Conservation (phyloP, 164 flowering plant species). For the Stephania japonica region DNA sequence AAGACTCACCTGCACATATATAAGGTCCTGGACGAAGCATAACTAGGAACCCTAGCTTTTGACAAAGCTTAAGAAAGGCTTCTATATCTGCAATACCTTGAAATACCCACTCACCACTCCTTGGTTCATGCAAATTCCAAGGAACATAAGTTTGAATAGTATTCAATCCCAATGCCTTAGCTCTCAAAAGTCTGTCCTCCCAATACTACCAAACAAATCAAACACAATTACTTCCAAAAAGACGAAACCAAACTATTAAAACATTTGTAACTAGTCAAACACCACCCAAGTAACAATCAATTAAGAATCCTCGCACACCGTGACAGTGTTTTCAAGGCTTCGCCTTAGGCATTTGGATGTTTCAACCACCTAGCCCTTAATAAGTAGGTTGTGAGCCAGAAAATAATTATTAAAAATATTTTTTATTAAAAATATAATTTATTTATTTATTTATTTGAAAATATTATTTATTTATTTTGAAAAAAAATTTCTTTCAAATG, state of each 20-base stretch:
- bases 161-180: conserved; percentile 93
- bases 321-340: too few relatives aligned
- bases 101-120: conserved; percentile 54
- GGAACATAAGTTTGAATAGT: conserved; percentile 96
- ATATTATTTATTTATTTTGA: too few relatives aligned
- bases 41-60: conserved; percentile 71
- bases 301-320: background rate
- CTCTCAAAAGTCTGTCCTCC: conserved; percentile 91
- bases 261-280: background rate
- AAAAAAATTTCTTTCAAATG: too few relatives aligned
- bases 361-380: too few relatives aligned
- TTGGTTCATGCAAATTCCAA: conserved; percentile 95
- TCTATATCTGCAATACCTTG: conserved; percentile 77
- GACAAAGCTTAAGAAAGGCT: conserved; percentile 70
- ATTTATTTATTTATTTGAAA: too few relatives aligned
- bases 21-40: conserved; percentile 98
- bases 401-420: too few relatives aligned
- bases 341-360: too few relatives aligned
- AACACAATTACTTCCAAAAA: background rate
- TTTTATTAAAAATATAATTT: too few relatives aligned
- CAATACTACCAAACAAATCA: conserved; percentile 49
- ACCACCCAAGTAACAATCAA: background rate
- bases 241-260: background rate
- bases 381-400: too few relatives aligned
- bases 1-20: conserved; percentile 78